Evolutionary conservation across 2,329 filamentous ascomycete species (phyloP).

Genomic region (Raffaelea ambrosiae): DNA sequence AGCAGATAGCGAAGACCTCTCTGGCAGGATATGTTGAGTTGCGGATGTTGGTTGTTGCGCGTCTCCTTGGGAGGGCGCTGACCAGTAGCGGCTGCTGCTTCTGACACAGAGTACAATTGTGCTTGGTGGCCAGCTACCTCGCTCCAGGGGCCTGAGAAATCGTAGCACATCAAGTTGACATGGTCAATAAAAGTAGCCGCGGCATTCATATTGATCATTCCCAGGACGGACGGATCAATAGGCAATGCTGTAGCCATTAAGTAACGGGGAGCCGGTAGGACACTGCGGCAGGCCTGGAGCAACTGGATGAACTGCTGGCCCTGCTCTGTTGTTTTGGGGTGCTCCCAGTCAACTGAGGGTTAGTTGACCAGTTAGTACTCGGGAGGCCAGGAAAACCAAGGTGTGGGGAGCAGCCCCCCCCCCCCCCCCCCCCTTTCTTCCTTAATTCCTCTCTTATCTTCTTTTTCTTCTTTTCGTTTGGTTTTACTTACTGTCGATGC

Average conservation of each 20-base stretch:
- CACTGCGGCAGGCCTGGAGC: slow-evolving; percentile 43
- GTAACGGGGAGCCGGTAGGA: slow-evolving; percentile 41
- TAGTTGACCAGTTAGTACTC: background rate
- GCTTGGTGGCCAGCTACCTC: slow-evolving; percentile 54
- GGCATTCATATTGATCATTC: slow-evolving; percentile 46
- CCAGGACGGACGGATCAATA: slow-evolving; percentile 52
- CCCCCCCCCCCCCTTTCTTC: no score
- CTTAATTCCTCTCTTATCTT: no score
- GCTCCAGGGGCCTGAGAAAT: slow-evolving; percentile 58
- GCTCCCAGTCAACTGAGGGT: slow-evolving; percentile 57
- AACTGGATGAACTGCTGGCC: slow-evolving; percentile 51
- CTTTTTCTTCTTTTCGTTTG: no score
- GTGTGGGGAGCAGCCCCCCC: no score
- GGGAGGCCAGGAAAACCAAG: no score
- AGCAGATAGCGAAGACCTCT: slow-evolving; percentile 47
- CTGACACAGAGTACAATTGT: slow-evolving; percentile 38
- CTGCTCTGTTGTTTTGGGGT: slow-evolving; percentile 43
- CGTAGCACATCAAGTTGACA: slow-evolving; percentile 62
- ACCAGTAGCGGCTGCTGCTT: no score
- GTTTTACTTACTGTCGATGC: slow-evolving; percentile 55
- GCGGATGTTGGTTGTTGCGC: slow-evolving; percentile 18
- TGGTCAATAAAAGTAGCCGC: slow-evolving; percentile 47
- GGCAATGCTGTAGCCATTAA: slow-evolving; percentile 55
- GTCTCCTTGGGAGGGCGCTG: slow-evolving; percentile 1
- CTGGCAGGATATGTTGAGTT: slow-evolving; percentile 35